Conservation (phyloP, 1,284 basidiomycete species). For the Ceratobasidium sp. region DNA sequence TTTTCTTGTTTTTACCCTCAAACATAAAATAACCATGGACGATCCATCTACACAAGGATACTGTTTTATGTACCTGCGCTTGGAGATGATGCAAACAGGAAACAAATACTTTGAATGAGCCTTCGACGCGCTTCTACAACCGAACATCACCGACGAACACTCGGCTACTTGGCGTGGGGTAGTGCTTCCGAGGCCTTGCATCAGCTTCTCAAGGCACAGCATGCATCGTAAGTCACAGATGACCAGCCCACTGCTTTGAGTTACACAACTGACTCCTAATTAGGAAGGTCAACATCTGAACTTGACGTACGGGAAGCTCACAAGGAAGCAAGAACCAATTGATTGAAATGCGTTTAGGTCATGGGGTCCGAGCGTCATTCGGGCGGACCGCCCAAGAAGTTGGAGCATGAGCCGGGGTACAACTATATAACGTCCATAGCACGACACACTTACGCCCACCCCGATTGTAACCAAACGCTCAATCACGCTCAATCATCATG, state of each 20-base stretch:
- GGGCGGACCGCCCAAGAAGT: background rate
- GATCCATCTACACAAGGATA: too few relatives aligned
- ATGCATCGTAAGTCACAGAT: background rate
- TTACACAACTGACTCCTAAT: background rate
- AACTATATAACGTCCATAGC: background rate
- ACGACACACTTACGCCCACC: background rate
- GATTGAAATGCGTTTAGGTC: background rate
- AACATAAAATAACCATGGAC: too few relatives aligned
- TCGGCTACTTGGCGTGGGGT: background rate
- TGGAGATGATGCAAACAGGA: too few relatives aligned
- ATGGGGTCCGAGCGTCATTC: background rate
- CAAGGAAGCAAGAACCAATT: background rate
- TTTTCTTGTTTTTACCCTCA: too few relatives aligned
- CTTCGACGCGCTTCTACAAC: background rate
- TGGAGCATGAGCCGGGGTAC: background rate
- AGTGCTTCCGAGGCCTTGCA: background rate
- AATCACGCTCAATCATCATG: background rate
- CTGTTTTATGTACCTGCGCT: too few relatives aligned
- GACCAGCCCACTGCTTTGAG: background rate
- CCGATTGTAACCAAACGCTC: background rate
- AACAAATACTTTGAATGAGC: too few relatives aligned
- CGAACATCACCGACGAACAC: background rate
- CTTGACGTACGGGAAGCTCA: background rate
- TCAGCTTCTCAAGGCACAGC: background rate
- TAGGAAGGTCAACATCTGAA: background rate